Conservation (phyloP, 2,329 filamentous ascomycete species). For the Triangularia verruculosa region DNA sequence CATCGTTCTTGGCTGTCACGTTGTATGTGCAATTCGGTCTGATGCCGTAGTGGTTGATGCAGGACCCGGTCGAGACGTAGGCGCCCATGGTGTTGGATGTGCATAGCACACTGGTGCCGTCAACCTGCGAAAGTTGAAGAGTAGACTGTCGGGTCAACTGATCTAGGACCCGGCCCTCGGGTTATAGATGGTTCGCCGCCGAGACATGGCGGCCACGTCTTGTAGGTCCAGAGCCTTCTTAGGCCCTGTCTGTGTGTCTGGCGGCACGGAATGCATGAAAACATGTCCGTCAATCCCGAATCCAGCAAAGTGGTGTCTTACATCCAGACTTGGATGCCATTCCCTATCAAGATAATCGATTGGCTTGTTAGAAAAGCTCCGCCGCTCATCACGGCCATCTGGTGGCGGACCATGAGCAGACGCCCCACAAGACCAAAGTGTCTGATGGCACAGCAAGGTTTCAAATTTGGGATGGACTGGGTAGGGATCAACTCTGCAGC, state of each 20-base stretch:
- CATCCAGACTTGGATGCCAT: neutral
- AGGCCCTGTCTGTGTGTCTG: neutral
- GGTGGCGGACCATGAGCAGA: neutral
- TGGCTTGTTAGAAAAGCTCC: neutral
- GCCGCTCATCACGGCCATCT: neutral
- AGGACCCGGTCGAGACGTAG: constrained; percentile 19
- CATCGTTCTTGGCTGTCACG: constrained; percentile 3
- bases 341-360: neutral
- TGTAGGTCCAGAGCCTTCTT: neutral
- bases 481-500: constrained; percentile 1
- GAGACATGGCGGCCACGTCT: neutral
- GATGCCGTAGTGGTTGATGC: constrained; percentile 14
- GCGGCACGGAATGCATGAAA: constrained; percentile 6
- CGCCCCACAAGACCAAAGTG: neutral
- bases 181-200: neutral
- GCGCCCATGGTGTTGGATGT: constrained; percentile 19
- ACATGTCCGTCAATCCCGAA: neutral
- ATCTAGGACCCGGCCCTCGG: neutral
- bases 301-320: neutral
- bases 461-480: constrained; percentile 1
- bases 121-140: neutral
- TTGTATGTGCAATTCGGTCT: constrained; percentile 14
- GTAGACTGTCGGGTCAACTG: neutral
- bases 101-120: neutral
- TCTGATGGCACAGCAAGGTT: constrained; percentile 2